Evolutionary conservation across 352 stramenopile species (phyloP), one percentile per base, ranked within the genome.

Genomic region (Phytophthora podocarpi): DNA sequence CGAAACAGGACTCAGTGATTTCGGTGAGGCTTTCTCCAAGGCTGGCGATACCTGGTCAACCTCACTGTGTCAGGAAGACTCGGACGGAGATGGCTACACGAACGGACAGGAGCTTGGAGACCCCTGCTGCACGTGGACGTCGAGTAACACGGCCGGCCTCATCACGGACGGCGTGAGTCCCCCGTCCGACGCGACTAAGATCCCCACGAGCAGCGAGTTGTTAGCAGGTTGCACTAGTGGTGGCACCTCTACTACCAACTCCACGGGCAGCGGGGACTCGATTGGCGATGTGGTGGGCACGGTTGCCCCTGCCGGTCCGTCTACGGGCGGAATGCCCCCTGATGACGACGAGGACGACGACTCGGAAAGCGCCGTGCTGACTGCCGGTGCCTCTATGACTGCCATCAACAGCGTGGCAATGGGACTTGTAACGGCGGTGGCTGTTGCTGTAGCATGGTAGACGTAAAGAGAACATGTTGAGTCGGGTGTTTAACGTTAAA

Each of bases 71-170:
- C 32, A 82, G 37, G 60, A 70, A 27, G 88, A 96, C 61, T 74
- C 81, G 24, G 88, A 96, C 53, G 80, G 78, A 51, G 88, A 96
- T 48, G 88, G 88, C 16, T 87, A 85, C 64, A 92, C 80, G 12
- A 96, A 96, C 60, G 87, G 87, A 31, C 72, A 91, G 60, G 87
- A 96, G 45, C 78, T 96, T 4, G 85, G 87, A 26, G 87, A 96
- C 43, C 84, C 86, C 12, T 93, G 88, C 72, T 96, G 87, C 63
- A 79, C 68, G 42, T 96, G 87, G 87, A 85, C 67, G 27, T 36
- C 67, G 16, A 71, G 67, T 24, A 80, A 70, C 45, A 64, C 75
- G 1, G 80, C 51, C 9, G 46, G 40, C 1, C 68, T 92, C n/a
- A 66, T 92, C 47, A 80, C 74, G 7, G 65, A 80, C 5, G 83